A percentile compares a stretch with the other conserved stretches of the same genome.
These are phyloP conservation scores for Colletotrichum sp. DNA, from an alignment of 2,329 filamentous ascomycete species.

Conservation along the genomic window DNA sequence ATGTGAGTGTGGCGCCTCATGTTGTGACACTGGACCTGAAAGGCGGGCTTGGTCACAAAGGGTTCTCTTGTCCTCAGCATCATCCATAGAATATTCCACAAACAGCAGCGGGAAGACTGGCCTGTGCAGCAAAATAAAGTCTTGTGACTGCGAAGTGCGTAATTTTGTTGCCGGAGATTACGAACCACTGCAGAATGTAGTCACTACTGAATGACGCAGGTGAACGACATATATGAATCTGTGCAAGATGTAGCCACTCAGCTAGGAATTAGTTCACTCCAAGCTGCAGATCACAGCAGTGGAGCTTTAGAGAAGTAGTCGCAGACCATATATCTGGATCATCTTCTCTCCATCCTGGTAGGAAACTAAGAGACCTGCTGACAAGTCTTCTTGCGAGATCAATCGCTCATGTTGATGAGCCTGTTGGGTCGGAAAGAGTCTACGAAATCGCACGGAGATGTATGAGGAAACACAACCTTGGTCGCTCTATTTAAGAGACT, in stretches of 20 bases:
- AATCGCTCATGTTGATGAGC: not conserved
- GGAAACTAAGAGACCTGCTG: rapidly evolving
- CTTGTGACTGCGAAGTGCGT: too few species aligned
- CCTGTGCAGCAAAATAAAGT: too few species aligned
- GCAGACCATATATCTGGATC: not conserved
- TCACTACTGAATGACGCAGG: too few species aligned
- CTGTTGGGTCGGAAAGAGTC: rapidly evolving
- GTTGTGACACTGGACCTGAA: not conserved
- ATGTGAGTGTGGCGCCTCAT: not conserved
- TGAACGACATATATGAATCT: too few species aligned
- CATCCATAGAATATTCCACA: not conserved
- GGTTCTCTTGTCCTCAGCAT: not conserved
- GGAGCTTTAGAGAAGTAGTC: rapidly evolving
- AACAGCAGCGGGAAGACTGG: not conserved
- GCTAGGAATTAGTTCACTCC: not conserved
- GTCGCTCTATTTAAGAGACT: not conserved
- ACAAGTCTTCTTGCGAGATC: not conserved
- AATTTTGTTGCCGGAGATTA: too few species aligned
- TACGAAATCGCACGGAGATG: not conserved
- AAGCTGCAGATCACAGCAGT: rapidly evolving
- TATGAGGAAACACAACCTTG: not conserved
- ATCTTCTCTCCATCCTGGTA: not conserved
- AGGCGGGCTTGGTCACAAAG: not conserved
- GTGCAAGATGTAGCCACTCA: not conserved
- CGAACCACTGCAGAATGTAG: too few species aligned